phyloP scores from a whole-genome alignment of 2,329 filamentous ascomycete genomes.

The Trichoderma gracile region DNA sequence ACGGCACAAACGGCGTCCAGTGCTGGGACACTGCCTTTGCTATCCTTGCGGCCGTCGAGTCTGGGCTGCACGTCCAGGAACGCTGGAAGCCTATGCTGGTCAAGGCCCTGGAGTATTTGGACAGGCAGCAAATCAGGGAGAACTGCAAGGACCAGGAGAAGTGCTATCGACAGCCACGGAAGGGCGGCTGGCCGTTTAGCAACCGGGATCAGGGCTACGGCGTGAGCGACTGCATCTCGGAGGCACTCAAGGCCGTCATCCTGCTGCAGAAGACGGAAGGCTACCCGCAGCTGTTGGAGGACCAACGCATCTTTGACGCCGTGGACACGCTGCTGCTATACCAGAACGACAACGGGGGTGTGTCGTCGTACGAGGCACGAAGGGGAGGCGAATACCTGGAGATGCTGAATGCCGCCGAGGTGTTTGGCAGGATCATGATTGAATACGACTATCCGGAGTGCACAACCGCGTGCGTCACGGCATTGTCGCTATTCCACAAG shows the following conservation, averaged over 20 bases:
- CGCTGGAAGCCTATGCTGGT: conserved; percentile 81
- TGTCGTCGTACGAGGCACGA: conserved; percentile 84
- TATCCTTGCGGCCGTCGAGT: conserved; percentile 78
- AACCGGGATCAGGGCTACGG: conserved; percentile 91
- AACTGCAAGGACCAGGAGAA: conserved; percentile 73
- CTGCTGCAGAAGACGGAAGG: conserved; percentile 76
- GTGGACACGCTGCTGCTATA: conserved; percentile 89
- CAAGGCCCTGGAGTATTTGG: conserved; percentile 81
- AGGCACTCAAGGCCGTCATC: conserved; percentile 84
- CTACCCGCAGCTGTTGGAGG: conserved; percentile 72
- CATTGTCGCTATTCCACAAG: conserved; percentile 76
- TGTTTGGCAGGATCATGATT: conserved; percentile 97
- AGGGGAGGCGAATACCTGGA: conserved; percentile 79
- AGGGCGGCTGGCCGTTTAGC: conserved; percentile 96
- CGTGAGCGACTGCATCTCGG: conserved; percentile 91
- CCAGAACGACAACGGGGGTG: conserved; percentile 83
- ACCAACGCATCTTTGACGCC: conserved; percentile 79
- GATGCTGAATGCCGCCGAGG: conserved; percentile 89
- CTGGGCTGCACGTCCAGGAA: conserved; percentile 73
- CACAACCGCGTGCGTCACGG: conserved; percentile 91
- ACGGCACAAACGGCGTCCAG: conserved; percentile 97
- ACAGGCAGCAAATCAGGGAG: conserved; percentile 86
- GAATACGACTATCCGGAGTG: conserved; percentile 98
- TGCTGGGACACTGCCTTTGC: conserved; percentile 94
- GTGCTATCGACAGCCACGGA: conserved; percentile 87